Base-by-base conservation (phyloP, 345 rosid genomes). In the Alliaria petiolata region DNA sequence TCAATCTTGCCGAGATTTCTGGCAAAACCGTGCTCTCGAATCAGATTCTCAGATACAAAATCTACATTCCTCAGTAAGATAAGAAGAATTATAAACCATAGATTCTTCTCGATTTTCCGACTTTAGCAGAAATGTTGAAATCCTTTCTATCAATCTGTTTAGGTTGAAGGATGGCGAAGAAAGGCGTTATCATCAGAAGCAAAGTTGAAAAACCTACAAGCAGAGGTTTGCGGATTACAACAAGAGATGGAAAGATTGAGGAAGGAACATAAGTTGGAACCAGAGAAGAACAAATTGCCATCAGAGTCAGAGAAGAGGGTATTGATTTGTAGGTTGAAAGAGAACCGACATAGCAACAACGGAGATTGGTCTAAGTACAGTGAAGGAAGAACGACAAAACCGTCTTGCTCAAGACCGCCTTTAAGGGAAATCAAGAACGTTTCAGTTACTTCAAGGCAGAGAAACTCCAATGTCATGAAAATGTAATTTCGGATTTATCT, bases 1-100 rank as follows among this genome's bases (percentile, higher is more conserved):
- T 76, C 96, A 85, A 15, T 83, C 82, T 30, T 86, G 96, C 36
- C 80, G 97, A 42, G 89, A 88, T 63, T 95, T 95, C 68, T 95
- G 99, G 97, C 95, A 91, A 78, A 95, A 85, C 69, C 78, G 85
- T 10, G 92, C 97, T 20, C 85, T 83, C 12, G 85, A 84, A 59
- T 81, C 89, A 19, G 92, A 95, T 75, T 65, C 69, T 36, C 79
- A 83, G 70, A 77, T 85, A 39, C 87, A 85, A 79, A 81, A 83
- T n/a, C 72, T 89, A 59, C 72, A 62, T 11, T 84, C 83, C n/a
- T 69, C 83, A 5, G 97, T 77, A 50, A 71, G 76, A 55, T 17
- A 39, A n/a, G n/a, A n/a, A n/a, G 12, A 55, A 28, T 10, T 15
- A 54, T 11, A 12, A 52, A 35, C 2, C 54, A 11, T 22, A 49